phyloP scores from a whole-genome alignment of 2,329 filamentous ascomycete species.

The Mollisia scopiformis region DNA sequence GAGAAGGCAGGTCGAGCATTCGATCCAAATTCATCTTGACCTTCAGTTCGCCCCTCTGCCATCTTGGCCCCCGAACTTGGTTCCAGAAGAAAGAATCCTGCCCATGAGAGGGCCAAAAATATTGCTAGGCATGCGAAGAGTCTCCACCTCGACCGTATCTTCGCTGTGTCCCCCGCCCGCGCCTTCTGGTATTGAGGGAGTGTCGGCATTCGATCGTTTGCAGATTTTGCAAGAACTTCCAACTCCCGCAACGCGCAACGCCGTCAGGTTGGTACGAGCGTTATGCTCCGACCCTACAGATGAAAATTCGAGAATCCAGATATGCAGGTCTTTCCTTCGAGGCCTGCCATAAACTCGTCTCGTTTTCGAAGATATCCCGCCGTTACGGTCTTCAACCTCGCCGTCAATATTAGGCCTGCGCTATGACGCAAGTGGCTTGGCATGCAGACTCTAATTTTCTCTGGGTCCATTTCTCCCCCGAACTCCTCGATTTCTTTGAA shows the following conservation, averaged over 20 bases:
- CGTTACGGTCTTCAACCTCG: not conserved
- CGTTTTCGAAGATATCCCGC: not conserved
- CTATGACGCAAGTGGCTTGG: slow-evolving; percentile 1
- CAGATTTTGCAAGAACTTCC: not conserved
- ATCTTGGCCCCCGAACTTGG: not conserved
- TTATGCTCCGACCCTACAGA: not conserved
- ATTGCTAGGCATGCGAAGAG: not conserved
- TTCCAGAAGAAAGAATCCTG: not conserved
- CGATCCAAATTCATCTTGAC: slow-evolving; percentile 16
- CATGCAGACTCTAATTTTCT: not conserved
- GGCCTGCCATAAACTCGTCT: not conserved
- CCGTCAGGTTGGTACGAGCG: not conserved
- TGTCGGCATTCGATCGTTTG: not conserved
- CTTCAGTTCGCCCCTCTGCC: not conserved
- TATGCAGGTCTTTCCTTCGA: not conserved
- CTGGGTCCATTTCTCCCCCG: not conserved
- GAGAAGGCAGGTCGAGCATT: slow-evolving; percentile 26
- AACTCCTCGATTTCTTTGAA: too few relatives aligned
- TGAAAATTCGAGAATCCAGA: not conserved
- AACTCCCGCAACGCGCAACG: not conserved
- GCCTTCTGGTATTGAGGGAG: not conserved
- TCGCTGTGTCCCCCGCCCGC: not conserved
- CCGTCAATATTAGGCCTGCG: not conserved
- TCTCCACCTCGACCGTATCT: not conserved
- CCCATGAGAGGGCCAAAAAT: not conserved